Base-by-base conservation (phyloP, 176 grass and related monocot genomes). In the Zea luxurians region DNA sequence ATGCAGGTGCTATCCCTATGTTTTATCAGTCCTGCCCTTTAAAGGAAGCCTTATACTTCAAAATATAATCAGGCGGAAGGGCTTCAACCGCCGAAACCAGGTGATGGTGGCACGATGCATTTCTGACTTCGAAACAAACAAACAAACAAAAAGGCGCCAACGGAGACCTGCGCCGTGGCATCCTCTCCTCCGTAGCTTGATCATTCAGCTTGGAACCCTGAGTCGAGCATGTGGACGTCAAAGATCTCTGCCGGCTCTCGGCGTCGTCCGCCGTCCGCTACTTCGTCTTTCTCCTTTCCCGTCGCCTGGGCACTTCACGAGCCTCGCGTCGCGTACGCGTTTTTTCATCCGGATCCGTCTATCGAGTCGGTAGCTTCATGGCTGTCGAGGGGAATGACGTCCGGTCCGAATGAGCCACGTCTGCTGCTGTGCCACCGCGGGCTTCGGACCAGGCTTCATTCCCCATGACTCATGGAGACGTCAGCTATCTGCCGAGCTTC, bases 361-460 rank as follows among this genome's bases (percentile, higher is more conserved):
- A 53, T n/a, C 52, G 54, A 58, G 54, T 4, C 17, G 54, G 54
- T 20, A 15, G 84, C 16, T 82, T 49, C 80, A 84, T 84, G 86
- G 86, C 16, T 88, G 86, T 83, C 76, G 53, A 79, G 86, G 76
- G 80, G 86, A 83, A 80, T 88, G 86, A 88, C 4, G 80, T 78
- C 81, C 15, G 86, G 86, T 83, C 86, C 66, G 86, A 88, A 83
- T 53, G 3, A 50, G 43, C 66, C 17, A 1, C 48, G 43, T 6
- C 0, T n/a, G 40, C 12, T 6, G 49, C 48, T 6, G 49, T 41
- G 75, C 37, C 37, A 13, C 27, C n/a, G 46, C 45, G 79, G 75
- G 79, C 68, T 90, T 85, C 83, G 83, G 88, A 90, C 88, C 88
- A 90, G 88, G 84, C 88, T 90, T 90, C 88, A 90, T 90, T 90